Evolutionary conservation across 495 filamentous ascomycete species (phyloP).

Genomic region (Bombardia bombarda): DNA sequence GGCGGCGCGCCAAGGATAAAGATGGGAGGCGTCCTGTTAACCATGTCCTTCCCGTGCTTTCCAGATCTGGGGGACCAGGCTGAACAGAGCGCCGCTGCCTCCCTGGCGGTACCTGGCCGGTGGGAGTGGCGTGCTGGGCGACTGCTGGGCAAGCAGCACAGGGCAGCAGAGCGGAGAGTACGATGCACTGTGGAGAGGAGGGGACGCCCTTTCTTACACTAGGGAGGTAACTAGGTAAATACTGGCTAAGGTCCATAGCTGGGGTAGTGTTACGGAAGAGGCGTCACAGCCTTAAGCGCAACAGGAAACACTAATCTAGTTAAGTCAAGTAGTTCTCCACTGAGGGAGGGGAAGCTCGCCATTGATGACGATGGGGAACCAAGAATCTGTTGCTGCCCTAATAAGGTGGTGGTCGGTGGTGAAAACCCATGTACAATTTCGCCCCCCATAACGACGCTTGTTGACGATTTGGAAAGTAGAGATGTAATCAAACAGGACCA

Average conservation of each 20-base stretch:
- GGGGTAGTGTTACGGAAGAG: background rate
- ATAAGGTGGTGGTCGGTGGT: too few relatives aligned
- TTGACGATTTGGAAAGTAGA: too few relatives aligned
- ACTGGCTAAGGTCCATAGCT: too few relatives aligned
- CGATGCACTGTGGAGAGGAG: background rate
- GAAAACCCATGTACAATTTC: too few relatives aligned
- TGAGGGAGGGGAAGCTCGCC: background rate
- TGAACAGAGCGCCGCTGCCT: slow-evolving; percentile 7
- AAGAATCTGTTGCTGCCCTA: background rate
- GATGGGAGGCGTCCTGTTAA: slow-evolving; percentile 1
- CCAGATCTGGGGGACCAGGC: slow-evolving; percentile 4
- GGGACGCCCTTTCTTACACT: slow-evolving; percentile 1
- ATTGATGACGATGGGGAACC: background rate
- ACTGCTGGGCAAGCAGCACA: background rate
- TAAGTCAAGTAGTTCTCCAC: slow-evolving; percentile 6
- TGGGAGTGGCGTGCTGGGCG: slow-evolving; percentile 14
- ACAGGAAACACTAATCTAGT: slow-evolving; percentile 11
- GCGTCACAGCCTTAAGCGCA: slow-evolving; percentile 7
- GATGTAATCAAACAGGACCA: too few relatives aligned
- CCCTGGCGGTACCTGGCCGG: slow-evolving; percentile 13
- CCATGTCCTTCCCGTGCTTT: slow-evolving; percentile 7
- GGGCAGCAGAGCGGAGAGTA: too few relatives aligned
- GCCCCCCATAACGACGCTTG: too few relatives aligned
- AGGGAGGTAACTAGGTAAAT: too few relatives aligned
- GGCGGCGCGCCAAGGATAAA: background rate